phyloP scores from a whole-genome alignment of 1,139 yeast species.

The Saccharomycopsis crataegensis region DNA sequence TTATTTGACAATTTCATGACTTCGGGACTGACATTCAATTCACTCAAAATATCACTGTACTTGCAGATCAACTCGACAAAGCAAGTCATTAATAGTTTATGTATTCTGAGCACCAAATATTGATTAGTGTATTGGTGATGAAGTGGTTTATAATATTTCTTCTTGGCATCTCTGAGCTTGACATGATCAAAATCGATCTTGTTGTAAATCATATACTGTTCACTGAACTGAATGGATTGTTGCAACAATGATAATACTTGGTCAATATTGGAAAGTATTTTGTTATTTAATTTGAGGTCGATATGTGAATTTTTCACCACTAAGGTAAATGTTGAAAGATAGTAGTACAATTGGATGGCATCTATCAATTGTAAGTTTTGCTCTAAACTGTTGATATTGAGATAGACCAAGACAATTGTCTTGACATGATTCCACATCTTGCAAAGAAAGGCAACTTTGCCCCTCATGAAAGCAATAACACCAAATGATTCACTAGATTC shows the following conservation, averaged over 20 bases:
- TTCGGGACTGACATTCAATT: constrained; percentile 14
- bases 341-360: constrained; percentile 12
- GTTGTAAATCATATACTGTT: constrained; percentile 6
- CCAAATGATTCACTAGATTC: constrained; percentile 8
- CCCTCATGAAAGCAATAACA: constrained; percentile 5
- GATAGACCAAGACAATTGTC: not conserved
- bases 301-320: constrained; percentile 8
- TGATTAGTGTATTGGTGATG: constrained; percentile 11
- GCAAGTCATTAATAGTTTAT: constrained; percentile 1
- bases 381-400: constrained; percentile 8
- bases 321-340: constrained; percentile 7
- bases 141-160: not conserved
- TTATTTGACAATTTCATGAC: constrained; percentile 14
- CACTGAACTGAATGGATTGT: constrained; percentile 14
- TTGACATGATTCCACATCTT: not conserved
- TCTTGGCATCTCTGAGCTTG: not conserved
- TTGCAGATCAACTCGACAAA: constrained; percentile 8
- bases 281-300: constrained; percentile 10
- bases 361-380: constrained; percentile 7
- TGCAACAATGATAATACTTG: constrained; percentile 7
- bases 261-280: constrained; percentile 12
- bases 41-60: constrained; percentile 14
- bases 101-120: constrained; percentile 10
- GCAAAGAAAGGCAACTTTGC: not conserved
- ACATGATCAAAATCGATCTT: not conserved